Conservation (phyloP, 2,329 filamentous ascomycete species). For the Arthroderma uncinatum region DNA sequence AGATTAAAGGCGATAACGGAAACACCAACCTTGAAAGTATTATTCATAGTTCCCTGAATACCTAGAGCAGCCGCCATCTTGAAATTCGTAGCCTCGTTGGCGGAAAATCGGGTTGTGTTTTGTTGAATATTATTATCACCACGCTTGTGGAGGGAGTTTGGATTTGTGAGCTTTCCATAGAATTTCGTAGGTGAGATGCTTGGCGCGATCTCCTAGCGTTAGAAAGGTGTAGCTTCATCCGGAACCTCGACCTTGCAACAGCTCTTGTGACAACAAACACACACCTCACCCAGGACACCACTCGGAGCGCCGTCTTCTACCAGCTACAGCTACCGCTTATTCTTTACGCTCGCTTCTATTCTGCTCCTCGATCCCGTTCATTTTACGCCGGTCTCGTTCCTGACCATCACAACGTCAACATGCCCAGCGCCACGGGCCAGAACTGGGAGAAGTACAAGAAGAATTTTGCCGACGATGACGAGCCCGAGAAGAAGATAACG, state of each 20-base stretch:
- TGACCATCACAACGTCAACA: conserved; percentile 32
- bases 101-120: neutral
- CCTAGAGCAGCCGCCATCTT: conserved; percentile 42
- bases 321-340: neutral
- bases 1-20: neutral
- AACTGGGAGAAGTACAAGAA: conserved; percentile 99
- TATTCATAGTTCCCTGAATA: conserved; percentile 42
- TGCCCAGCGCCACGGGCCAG: conserved; percentile 88
- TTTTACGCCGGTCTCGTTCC: neutral
- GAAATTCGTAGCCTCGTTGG: conserved; percentile 8
- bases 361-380: neutral
- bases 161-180: conserved; percentile 7
- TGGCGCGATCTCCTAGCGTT: conserved; percentile 9
- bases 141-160: conserved; percentile 2
- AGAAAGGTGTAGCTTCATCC: neutral
- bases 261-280: conserved; percentile 4
- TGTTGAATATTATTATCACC: neutral
- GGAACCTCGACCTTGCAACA: conserved; percentile 6
- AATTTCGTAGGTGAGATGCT: conserved; percentile 8
- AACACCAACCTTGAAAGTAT: conserved; percentile 52
- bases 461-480: conserved; percentile 89
- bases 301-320: neutral
- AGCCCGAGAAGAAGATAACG: conserved; percentile 99
- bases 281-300: neutral
- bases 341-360: neutral